Evolutionary conservation across 345 rosid species (phyloP), one percentile per base, ranked within the genome.

Genomic region (Orychophragmus violaceus): DNA sequence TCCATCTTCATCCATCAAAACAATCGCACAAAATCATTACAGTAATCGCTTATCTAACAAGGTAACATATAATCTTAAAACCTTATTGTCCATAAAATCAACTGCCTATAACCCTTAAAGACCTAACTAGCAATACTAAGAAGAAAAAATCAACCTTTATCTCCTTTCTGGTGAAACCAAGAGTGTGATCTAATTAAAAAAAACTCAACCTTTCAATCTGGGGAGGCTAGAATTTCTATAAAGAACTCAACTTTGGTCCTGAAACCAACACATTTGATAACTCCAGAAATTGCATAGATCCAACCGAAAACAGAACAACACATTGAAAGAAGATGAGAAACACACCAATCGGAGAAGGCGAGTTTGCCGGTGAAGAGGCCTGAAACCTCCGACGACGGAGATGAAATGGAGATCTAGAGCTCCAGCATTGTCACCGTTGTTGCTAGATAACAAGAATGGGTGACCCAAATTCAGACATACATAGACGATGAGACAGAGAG

Each of bases 341-440:
- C 71, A 62, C 23, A 88, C 97, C 88, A 77, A 74, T 70, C 76
- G 87, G 74, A 91, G 89, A 69, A 91, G 85, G 62, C 24, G 83
- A 59, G 63, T 75, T 71, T 86, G 95, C 0, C 56, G 72, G 33
- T 70, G 49, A 42, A 71, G 55, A 22, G 82, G 49, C 55, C 91
- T 79, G 64, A 56, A 79, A 49, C 93, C 91, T 11, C 96, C 86
- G 28, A 82, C 25, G 32, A 88, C 94, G 44, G 85, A 85, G 36
- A 91, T 70, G 59, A 91, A 88, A 68, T 78, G 78, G 62, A 82
- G 71, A 49, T 83, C 79, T 62, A 61, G 45, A 66, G 36, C 71
- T 66, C 72, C 59, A 54, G 74, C 28, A 25, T 41, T 68, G 72
- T 72, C 71, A 42, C 37, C 51, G 48, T 71, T 46, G 8, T 57